Conservation (phyloP, 2,329 filamentous ascomycete genomes). For the Sphaerostilbella broomeana region DNA sequence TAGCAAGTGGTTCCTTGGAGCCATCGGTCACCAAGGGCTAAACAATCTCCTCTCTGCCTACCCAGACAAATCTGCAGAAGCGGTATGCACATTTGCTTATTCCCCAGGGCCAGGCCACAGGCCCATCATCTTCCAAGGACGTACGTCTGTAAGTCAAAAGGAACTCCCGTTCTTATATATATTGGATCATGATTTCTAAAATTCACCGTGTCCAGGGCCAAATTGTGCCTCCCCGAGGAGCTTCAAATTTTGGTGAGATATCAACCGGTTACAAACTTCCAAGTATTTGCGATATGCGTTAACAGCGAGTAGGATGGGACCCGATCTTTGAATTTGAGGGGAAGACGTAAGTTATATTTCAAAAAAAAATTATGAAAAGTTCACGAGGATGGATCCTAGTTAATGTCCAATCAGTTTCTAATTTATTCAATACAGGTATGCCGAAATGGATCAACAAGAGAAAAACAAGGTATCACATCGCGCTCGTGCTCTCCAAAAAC, state of each 20-base stretch:
- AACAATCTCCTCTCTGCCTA: slow-evolving; percentile 88
- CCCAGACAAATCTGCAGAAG: slow-evolving; percentile 83
- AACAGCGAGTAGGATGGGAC: slow-evolving; percentile 68
- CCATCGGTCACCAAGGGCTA: slow-evolving; percentile 74
- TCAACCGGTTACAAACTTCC: no score
- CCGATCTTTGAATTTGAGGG: slow-evolving; percentile 92
- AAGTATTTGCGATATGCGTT: not conserved
- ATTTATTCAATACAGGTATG: slow-evolving; percentile 49
- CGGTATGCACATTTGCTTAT: slow-evolving; percentile 94
- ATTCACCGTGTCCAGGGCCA: slow-evolving; percentile 46
- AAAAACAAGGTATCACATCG: slow-evolving; percentile 96
- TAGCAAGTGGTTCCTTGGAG: slow-evolving; percentile 90
- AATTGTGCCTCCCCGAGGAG: slow-evolving; percentile 79
- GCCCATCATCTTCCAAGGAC: slow-evolving; percentile 83
- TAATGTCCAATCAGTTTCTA: not conserved
- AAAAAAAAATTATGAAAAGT: not conserved
- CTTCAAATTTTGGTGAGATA: slow-evolving; percentile 68
- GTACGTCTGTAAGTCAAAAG: slow-evolving; percentile 59
- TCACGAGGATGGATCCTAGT: not conserved
- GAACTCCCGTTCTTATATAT: not conserved
- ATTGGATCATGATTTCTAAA: not conserved
- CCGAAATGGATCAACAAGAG: slow-evolving; percentile 83
- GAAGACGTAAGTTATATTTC: slow-evolving; percentile 53
- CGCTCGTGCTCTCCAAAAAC: slow-evolving; percentile 75
- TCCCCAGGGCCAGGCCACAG: slow-evolving; percentile 77